Base-by-base conservation (phyloP, 108 stramenopile species). In the Cylindrotheca fusiformis region DNA sequence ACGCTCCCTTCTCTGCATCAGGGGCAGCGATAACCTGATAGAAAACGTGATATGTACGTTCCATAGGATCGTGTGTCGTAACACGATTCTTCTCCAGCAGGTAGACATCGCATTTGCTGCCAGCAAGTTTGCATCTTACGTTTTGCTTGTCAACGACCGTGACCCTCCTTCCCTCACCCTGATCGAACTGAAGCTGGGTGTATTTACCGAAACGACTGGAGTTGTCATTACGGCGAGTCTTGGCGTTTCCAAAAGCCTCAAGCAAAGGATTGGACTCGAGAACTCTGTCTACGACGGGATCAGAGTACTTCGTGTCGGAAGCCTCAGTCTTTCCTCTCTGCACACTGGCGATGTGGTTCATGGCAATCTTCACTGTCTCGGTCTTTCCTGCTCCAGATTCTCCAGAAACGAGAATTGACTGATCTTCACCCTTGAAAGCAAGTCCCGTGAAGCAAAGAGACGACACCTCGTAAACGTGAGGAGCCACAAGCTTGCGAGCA, bases 1-100 rank as follows among this genome's bases (percentile, higher is more conserved):
- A 75, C 5, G 59, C 54, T 4, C 63, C 55, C 60, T 90, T 94
- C 21, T 52, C 52, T 1, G 78, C 71, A 6, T 90, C 84, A 17
- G 78, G 69, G 19, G 95, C 95, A 8, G 92, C 90, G 2, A 96
- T 71, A 20, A 98, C 65, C 75, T 99, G 97, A 72, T 99, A 99
- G 63, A 99, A 99, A 20, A 98, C 86, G 72, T 99, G 99, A 75
- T 96, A 99, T 32, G 98, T 99, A 56, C 99, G 58, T 1, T 95
- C 95, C 61, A 85, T 76, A 32, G 93, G 73, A 53, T 97, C 97
- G 55, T 90, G 94, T 31, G 75, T 65, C 4, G 93, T 95, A 33
- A 99, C 95, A 31, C 99, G 78, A 50, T 87, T 86, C 78, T 99
- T 99, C 74, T 99, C 99, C 29, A 99, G 76, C 32, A 99, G 79